Evolutionary conservation across 2,329 filamentous ascomycete species (phyloP), one percentile per base, ranked within the genome.

Genomic region (Exophiala alcalophila): DNA sequence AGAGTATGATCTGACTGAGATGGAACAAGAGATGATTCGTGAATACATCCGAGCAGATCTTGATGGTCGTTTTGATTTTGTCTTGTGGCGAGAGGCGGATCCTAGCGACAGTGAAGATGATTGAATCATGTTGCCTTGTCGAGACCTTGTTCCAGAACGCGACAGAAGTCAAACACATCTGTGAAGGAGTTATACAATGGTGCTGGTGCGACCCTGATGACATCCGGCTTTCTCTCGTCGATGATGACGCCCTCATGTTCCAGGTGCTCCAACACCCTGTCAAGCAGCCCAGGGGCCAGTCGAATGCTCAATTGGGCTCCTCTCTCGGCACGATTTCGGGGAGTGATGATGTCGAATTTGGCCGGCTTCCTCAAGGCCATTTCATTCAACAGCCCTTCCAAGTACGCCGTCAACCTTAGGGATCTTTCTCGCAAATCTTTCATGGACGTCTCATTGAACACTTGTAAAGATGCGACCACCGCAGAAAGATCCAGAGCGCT

Each of bases 171-270:
- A 68, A 67, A 80, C 5, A 89, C 81, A 56, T 95, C 89, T 46
- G 73, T 71, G 60, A 86, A 94, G 0, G 77, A 80, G 58, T 91
- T 91, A 65, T 94, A 95, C 32, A 35, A 63, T 6, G 89, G 88
- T 27, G 86, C 83, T 1, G 89, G 88, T 2, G 89, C 87, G 1
- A 94, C 80, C 2, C 89, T 73, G 36, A 95, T 81, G 10, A 95
- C 89, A 60, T 90, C 82, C 1, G 89, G 89, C 62, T 86, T 86
- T 46, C 89, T 73, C 72, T 92, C 85, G 60, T 95, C 89, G 25
- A 86, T 80, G 1, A 94, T 76, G 2, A 92, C 80, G 1, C 83
- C 85, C 2, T 77, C 74, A 9, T 77, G 73, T 54, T 86, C 78
- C 19, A 95, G 62, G 19, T 72, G 73, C 29, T 70, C 67, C 46